Evolutionary conservation across 2,329 filamentous ascomycete genomes (phyloP).

Genomic region (Colletotrichum sp.): DNA sequence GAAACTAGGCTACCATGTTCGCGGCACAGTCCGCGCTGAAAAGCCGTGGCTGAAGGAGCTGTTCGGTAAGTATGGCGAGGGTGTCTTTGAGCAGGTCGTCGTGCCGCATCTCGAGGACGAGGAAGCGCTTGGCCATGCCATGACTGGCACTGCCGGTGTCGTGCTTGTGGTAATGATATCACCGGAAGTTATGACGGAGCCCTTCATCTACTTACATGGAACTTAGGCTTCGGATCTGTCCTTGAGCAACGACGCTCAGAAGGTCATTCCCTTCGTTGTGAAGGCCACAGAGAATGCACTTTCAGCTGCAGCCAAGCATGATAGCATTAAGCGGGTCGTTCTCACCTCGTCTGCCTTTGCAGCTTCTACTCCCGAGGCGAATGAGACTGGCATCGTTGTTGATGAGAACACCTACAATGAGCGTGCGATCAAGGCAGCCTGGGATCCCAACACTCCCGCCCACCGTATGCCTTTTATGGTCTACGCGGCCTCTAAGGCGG

Average conservation of each 20-base stretch:
- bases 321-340: conserved; percentile 43
- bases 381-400: conserved; percentile 16
- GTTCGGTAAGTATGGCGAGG: conserved; percentile 37
- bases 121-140: conserved; percentile 27
- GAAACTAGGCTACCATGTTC: conserved; percentile 44
- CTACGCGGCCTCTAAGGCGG: conserved; percentile 44
- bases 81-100: conserved; percentile 34
- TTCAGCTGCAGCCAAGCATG: conserved; percentile 35
- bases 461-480: conserved; percentile 25
- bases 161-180: not conserved
- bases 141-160: conserved; percentile 26
- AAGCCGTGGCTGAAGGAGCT: conserved; percentile 32
- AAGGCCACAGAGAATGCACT: conserved; percentile 32
- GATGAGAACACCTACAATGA: conserved; percentile 40
- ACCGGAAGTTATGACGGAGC: conserved; percentile 1
- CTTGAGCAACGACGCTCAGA: conserved; percentile 39
- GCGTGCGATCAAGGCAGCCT: conserved; percentile 34
- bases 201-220: conserved; percentile 21
- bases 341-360: conserved; percentile 40
- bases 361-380: conserved; percentile 21
- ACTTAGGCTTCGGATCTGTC: conserved; percentile 36
- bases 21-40: conserved; percentile 45
- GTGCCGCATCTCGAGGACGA: conserved; percentile 36
- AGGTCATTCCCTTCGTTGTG: conserved; percentile 39
- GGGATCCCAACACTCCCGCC: conserved; percentile 40